Evolutionary conservation across 371 early-diverging fungal species (phyloP).

Genomic region (Chytridiales sp.): DNA sequence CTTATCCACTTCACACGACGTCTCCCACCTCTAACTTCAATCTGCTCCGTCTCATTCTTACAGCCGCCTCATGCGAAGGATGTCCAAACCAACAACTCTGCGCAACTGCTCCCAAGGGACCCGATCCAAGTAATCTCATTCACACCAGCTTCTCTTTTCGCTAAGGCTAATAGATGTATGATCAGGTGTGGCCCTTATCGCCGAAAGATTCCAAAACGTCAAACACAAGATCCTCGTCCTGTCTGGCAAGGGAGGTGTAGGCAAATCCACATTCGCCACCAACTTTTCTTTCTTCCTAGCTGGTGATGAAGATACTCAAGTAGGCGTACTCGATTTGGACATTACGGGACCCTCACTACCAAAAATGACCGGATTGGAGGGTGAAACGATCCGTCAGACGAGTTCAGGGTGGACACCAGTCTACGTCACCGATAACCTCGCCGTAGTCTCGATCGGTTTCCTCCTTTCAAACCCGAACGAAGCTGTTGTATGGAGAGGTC

Average conservation of each 20-base stretch:
- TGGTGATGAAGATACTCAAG: slow-evolving; percentile 44
- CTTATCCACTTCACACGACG: too few species aligned
- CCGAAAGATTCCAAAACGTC: slow-evolving; percentile 57
- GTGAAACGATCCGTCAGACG: slow-evolving; percentile 83
- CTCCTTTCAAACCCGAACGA: slow-evolving; percentile 53
- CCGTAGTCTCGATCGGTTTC: slow-evolving; percentile 61
- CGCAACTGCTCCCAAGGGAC: slow-evolving; percentile 80
- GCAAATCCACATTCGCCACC: slow-evolving; percentile 61
- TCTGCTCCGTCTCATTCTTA: neutral
- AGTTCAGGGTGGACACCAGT: slow-evolving; percentile 87
- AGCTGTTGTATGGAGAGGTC: slow-evolving; percentile 70
- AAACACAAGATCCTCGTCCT: slow-evolving; percentile 55
- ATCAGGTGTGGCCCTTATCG: slow-evolving; percentile 71
- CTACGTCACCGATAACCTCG: slow-evolving; percentile 83
- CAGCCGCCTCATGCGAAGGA: slow-evolving; percentile 87
- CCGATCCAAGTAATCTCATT: slow-evolving; percentile 80
- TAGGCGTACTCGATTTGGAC: slow-evolving; percentile 98
- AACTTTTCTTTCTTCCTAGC: slow-evolving; percentile 50
- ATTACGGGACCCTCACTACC: slow-evolving; percentile 99
- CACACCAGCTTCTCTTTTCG: neutral
- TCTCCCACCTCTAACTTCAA: neutral
- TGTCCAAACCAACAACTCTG: slow-evolving; percentile 97
- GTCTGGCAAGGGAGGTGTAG: slow-evolving; percentile 76
- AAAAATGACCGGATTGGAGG: slow-evolving; percentile 84
- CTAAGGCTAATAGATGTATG: neutral